Percentiles rank a stretch among this genome's conserved stretches.
phyloP scores from a whole-genome alignment of 371 early-diverging fungal species.

The Rhizopus microsporus region DNA sequence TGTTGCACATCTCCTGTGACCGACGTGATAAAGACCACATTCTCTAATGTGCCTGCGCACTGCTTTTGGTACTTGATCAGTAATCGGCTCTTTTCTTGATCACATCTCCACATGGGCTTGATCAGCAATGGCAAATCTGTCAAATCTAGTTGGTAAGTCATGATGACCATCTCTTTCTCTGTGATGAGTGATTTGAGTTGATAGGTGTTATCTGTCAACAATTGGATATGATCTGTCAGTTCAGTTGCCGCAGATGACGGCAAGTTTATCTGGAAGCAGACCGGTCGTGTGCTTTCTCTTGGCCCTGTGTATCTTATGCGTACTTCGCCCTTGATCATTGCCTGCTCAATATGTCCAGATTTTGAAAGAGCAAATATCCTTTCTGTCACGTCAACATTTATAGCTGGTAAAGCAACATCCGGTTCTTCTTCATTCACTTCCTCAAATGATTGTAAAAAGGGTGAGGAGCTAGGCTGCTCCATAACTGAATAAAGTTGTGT shows the following conservation, averaged over 20 bases:
- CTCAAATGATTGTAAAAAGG: constrained; percentile 17
- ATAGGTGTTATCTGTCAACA: constrained; percentile 28
- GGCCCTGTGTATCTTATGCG: constrained; percentile 42
- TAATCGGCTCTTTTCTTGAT: constrained; percentile 51
- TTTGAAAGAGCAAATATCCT: constrained; percentile 46
- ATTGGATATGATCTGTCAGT: constrained; percentile 25
- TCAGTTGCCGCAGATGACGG: constrained; percentile 33
- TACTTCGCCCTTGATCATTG: constrained; percentile 52
- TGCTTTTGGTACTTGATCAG: constrained; percentile 53
- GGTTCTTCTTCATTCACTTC: neutral
- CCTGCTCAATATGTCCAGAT: constrained; percentile 40
- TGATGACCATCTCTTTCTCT: constrained; percentile 8
- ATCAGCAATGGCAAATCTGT: constrained; percentile 37
- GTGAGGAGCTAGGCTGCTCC: constrained; percentile 11
- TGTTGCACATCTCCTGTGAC: constrained; percentile 49
- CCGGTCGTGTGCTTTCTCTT: constrained; percentile 23
- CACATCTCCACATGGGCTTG: constrained; percentile 63
- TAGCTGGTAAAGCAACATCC: constrained; percentile 15
- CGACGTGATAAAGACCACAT: constrained; percentile 50
- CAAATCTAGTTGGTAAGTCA: constrained; percentile 42
- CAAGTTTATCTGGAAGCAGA: constrained; percentile 42
- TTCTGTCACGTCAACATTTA: constrained; percentile 43
- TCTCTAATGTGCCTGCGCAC: constrained; percentile 17
- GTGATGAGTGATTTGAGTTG: constrained; percentile 28
- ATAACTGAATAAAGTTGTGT: constrained; percentile 31